phyloP scores from a whole-genome alignment of 2,329 filamentous ascomycete species.

The Neoscytalidium dimidiatum region DNA sequence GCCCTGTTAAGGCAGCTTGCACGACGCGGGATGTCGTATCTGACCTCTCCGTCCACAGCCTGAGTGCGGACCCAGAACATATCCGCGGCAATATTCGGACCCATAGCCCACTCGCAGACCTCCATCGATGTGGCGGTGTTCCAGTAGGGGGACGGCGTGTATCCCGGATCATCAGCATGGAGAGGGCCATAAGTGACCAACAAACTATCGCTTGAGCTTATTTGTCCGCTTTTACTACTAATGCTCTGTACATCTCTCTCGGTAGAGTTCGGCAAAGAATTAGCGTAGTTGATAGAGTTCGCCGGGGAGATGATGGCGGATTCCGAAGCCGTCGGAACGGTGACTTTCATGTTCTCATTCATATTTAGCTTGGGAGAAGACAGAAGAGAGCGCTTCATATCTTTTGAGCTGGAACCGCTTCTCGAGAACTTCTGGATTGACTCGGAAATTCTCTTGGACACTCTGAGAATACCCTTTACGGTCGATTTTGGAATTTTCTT shows the following conservation, averaged over 20 bases:
- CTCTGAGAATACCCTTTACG: not conserved
- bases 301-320: not conserved
- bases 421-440: not conserved
- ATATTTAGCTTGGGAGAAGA: not conserved
- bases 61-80: not conserved
- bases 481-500: not conserved
- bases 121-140: not conserved
- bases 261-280: too few species aligned
- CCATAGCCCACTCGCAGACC: not conserved
- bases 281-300: too few species aligned
- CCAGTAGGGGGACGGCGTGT: not conserved
- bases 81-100: not conserved
- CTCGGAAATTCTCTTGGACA: not conserved
- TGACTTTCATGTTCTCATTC: not conserved
- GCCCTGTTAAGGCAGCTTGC: not conserved
- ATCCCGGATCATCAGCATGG: not conserved
- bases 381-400: not conserved
- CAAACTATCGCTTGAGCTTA: too few species aligned
- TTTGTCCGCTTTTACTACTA: too few species aligned
- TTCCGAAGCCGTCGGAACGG: not conserved
- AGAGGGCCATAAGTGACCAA: not conserved
- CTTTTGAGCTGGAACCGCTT: not conserved
- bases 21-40: not conserved
- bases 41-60: not conserved
- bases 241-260: not conserved